These are phyloP conservation scores for Kwoniella botswanensis DNA, from an alignment of 768 basidiomycete species.

Conservation along the genomic window DNA sequence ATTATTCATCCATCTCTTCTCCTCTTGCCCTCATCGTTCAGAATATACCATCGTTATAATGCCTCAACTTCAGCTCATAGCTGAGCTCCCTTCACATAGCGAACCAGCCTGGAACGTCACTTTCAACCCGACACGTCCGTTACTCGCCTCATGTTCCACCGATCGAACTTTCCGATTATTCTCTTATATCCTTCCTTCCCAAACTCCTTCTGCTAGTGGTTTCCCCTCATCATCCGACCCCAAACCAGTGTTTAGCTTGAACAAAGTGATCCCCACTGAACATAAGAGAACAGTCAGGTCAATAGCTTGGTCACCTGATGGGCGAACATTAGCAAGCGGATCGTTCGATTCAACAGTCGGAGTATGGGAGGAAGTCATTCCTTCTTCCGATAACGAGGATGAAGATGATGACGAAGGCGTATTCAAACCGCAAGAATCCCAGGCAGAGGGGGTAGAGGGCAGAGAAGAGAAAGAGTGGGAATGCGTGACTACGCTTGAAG, in stretches of 20 bases:
- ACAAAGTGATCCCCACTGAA: conserved; percentile 75
- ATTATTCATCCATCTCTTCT: conserved; percentile 2
- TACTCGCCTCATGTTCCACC: conserved; percentile 90
- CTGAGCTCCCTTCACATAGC: conserved; percentile 63
- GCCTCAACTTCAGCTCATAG: conserved; percentile 51
- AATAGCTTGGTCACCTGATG: conserved; percentile 87
- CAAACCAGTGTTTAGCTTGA: conserved; percentile 54
- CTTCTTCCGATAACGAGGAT: conserved; percentile 53
- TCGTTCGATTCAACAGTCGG: conserved; percentile 93
- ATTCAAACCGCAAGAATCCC: conserved; percentile 38
- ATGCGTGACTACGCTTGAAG: conserved; percentile 82
- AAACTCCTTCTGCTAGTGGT: conserved; percentile 16
- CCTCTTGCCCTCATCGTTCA: conserved; percentile 6
- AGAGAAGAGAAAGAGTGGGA: conserved; percentile 87
- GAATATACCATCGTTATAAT: conserved; percentile 19
- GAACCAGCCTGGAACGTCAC: conserved; percentile 86
- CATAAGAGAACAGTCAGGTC: conserved; percentile 87
- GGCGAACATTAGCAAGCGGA: conserved; percentile 81
- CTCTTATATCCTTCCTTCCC: conserved; percentile 62
- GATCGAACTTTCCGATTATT: conserved; percentile 92
- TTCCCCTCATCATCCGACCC: conserved; percentile 41
- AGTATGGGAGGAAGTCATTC: conserved; percentile 80
- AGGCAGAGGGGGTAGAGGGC: conserved; percentile 66
- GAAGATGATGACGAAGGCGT: conserved; percentile 49
- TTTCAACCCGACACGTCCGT: conserved; percentile 81